Base-by-base conservation (phyloP, 306 rosid species). In the Vigna radiata region DNA sequence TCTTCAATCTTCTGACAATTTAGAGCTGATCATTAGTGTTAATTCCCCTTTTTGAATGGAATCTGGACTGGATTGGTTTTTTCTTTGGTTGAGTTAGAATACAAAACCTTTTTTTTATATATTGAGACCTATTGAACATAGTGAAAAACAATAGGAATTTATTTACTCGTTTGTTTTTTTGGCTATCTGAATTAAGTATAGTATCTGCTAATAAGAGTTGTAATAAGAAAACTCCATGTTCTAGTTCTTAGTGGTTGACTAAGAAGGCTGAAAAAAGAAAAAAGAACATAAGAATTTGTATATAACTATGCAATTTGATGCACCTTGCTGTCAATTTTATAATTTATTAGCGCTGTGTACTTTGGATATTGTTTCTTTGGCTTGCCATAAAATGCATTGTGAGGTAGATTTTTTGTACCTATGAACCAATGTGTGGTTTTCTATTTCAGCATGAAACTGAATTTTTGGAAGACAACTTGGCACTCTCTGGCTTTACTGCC, bases 381-480 rank as follows among this genome's bases (percentile, higher is more conserved):
- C 64, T 21, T 23, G 19, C 53, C 11, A 25, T 25, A 25, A 2
- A 72, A 15, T 52, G 17, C 52, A 15, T 48, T 29, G 9, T 53
- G 37, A 63, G 70, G 46, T 48, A 29, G 37, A 25, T 65, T 23
- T 71, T 56, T 70, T 52, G 62, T 52, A 59, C 73, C 64, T 58
- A 12, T 23, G 53, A 72, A 68, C 83, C 72, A 58, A 50, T 68
- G 23, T 12, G 41, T 70, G 56, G 5, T 75, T 72, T 15, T 44
- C 53, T 55, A 49, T 77, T 72, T 72, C 83, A 84, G 87, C 85
- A 84, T 68, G 87, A 84, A 77, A 72, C 85, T 1, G 87, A 84
- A 15, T 84, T 84, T 82, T 72, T 84, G 80, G 87, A 84, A 50
- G 87, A 84, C 63, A 80, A 69, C 80, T 72, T 80, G 65, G 87